Conservation (phyloP, 2,329 filamentous ascomycete genomes). For the Balansia obtecta region DNA sequence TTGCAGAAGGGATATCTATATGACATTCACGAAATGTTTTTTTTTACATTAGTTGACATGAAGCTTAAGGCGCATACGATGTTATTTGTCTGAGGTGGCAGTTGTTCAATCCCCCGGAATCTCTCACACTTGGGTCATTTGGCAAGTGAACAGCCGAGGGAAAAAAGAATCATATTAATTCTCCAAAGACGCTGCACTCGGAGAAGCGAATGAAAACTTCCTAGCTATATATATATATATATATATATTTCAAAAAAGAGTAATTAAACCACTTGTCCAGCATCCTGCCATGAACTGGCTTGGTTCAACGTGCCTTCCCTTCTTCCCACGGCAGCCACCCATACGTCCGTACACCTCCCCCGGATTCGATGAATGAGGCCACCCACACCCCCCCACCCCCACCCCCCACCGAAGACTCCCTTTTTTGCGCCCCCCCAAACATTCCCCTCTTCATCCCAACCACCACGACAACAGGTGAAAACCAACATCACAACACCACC, state of each 20-base stretch:
- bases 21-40: background rate
- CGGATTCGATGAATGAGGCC: no score
- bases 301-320: no score
- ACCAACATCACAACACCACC: conserved; percentile 3
- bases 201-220: no score
- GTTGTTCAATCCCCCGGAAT: conserved; percentile 1
- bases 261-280: background rate
- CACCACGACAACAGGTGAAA: background rate
- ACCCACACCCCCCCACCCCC: background rate
- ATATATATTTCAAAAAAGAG: no score
- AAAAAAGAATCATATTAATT: no score
- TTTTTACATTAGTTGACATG: background rate
- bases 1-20: background rate
- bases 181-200: no score
- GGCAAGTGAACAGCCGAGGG: no score
- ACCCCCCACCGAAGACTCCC: background rate
- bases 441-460: background rate
- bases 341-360: no score
- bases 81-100: background rate
- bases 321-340: no score
- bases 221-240: no score
- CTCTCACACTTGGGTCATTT: background rate
- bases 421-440: background rate
- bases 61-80: no score
- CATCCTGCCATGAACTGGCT: background rate